A percentile compares a stretch with the other conserved stretches of the same genome.
Evolutionary conservation across 768 basidiomycete genomes (phyloP).

Genomic region (Cystobasidiopsis lactophilus): DNA sequence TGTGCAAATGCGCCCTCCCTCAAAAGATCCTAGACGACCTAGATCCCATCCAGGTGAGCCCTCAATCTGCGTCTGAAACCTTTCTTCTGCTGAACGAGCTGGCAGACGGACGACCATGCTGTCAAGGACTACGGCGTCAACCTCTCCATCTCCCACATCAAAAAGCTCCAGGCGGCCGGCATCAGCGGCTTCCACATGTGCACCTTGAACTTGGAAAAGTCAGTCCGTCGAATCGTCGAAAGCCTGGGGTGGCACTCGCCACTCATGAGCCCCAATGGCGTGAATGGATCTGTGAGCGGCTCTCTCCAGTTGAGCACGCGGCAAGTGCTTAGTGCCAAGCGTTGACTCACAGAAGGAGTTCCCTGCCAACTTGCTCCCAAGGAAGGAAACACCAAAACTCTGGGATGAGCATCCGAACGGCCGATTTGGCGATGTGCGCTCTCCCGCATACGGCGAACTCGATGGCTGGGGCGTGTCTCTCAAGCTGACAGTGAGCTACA

Average conservation of each 20-base stretch:
- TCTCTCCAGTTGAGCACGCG: not conserved
- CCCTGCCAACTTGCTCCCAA: not conserved
- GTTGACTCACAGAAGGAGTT: not conserved
- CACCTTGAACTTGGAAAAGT: conserved; percentile 92
- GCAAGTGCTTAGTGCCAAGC: not conserved
- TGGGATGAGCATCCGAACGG: conserved; percentile 80
- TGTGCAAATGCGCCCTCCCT: conserved; percentile 64
- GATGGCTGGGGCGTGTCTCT: conserved; percentile 89
- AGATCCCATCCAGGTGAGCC: conserved; percentile 48
- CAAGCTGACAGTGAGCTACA: conserved; percentile 62
- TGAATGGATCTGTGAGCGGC: not conserved
- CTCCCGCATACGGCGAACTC: conserved; percentile 92
- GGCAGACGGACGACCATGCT: conserved; percentile 68
- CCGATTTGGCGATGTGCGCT: conserved; percentile 88
- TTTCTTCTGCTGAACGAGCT: not conserved
- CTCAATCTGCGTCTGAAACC: not conserved
- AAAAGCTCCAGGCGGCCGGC: conserved; percentile 34
- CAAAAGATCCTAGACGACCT: conserved; percentile 40
- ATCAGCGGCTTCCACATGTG: conserved; percentile 80
- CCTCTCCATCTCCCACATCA: conserved; percentile 64
- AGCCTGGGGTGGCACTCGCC: conserved; percentile 41
- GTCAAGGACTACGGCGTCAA: conserved; percentile 88
- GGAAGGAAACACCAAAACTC: not conserved
- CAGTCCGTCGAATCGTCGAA: conserved; percentile 66
- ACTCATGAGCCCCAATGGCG: not conserved